These are phyloP conservation scores for Apiosordaria backusii DNA, from an alignment of 495 filamentous ascomycete genomes.

Conservation along the genomic window DNA sequence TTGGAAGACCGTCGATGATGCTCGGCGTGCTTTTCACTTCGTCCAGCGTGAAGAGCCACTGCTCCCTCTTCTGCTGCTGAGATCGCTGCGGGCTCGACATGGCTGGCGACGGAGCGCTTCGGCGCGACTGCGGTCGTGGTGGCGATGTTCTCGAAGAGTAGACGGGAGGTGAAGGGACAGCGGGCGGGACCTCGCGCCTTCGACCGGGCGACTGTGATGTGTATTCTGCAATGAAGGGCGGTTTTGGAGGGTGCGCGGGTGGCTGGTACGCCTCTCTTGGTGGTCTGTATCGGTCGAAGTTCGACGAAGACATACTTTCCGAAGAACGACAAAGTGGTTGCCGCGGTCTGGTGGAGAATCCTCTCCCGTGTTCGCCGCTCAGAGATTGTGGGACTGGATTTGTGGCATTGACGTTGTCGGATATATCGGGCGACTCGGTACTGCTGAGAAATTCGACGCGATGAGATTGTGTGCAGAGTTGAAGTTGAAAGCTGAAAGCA, in stretches of 20 bases:
- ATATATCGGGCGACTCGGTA: not conserved
- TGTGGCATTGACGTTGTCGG: constrained; percentile 8
- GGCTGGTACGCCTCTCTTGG: constrained; percentile 46
- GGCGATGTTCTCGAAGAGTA: constrained; percentile 49
- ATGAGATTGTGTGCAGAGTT: constrained; percentile 3
- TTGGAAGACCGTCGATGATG: constrained; percentile 72
- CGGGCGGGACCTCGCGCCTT: constrained; percentile 50
- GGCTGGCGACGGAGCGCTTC: constrained; percentile 38
- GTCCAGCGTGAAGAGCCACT: constrained; percentile 87
- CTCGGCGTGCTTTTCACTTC: constrained; percentile 81
- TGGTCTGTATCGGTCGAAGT: constrained; percentile 50
- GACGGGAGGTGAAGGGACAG: constrained; percentile 51
- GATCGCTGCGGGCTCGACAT: constrained; percentile 35
- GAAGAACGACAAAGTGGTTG: not conserved
- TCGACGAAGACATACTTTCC: constrained; percentile 28
- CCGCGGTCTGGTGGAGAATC: not conserved
- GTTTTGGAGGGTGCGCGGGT: constrained; percentile 38
- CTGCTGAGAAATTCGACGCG: not conserved
- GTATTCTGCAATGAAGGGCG: constrained; percentile 34
- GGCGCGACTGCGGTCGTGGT: constrained; percentile 43
- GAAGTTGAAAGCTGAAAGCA: not conserved
- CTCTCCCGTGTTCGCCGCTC: constrained; percentile 25
- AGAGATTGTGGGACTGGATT: not conserved
- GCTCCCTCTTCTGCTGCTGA: constrained; percentile 41
- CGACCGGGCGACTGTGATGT: constrained; percentile 44